Evolutionary conservation across 345 rosid genomes (phyloP), one percentile per base, ranked within the genome.

Genomic region (Raphanus sativus): DNA sequence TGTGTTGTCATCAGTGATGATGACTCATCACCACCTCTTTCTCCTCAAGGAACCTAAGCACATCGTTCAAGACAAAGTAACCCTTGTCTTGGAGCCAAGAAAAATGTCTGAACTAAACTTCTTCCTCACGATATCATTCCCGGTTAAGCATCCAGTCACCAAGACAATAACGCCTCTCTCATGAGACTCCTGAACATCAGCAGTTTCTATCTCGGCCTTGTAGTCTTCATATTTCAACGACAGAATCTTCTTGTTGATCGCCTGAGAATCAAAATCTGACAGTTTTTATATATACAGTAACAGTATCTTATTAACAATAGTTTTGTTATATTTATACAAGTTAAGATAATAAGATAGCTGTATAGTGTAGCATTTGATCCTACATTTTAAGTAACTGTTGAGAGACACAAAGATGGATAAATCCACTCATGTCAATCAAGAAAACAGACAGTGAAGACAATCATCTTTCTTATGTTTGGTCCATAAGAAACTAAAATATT

Each of bases 1-100:
- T 77, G 77, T 13, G 82, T 50, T 10, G 79, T 67, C 21, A 21
- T 21, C 21, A 21, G 21, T 21, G 21, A 21, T 21, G 21, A 21
- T 21, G 21, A 21, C 21, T 21, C 21, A 21, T 21, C 21, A 21
- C 21, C 29, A 81, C 52, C 77, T 85, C 88, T 74, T 61, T 80
- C 32, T 88, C 97, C 52, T 80, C 97, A 16, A 90, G 83, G 80
- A 83, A 94, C 75, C 97, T 86, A 77, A 94, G 88, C 52, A 89
- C 87, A 79, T 94, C 97, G 71, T 91, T 94, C 64, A 90, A 80
- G 80, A 94, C 97, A 81, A 89, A 94, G 83, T 88, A 91, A 9
- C 97, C 97, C 21, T 83, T 86, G 71, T 94, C 98, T 70, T 90
- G 98, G 96, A 71, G 97, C 97, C 58, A 94, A 86, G 84, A 94